Conservation (phyloP, 495 filamentous ascomycete genomes). For the Chaetomium cochliodes region DNA sequence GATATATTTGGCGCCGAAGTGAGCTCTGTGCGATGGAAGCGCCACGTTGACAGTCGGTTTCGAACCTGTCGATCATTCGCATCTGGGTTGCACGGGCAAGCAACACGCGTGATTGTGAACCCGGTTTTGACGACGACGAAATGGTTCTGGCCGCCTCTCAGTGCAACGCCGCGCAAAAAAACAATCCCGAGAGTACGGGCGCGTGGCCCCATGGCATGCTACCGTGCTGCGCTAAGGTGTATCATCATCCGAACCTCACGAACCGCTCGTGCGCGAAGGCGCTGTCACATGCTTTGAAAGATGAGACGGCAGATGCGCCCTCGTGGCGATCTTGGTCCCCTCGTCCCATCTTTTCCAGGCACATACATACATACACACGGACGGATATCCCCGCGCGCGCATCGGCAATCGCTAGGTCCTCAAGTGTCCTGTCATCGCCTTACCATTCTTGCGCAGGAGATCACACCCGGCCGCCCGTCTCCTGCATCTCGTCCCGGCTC, state of each 20-base stretch:
- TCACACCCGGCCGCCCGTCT: not conserved
- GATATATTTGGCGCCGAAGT: not conserved
- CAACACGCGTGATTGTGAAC: conserved; percentile 1
- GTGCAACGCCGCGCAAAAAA: not conserved
- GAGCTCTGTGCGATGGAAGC: not conserved
- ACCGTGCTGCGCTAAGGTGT: not conserved
- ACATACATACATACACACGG: conserved; percentile 2
- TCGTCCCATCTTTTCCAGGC: conserved; percentile 6
- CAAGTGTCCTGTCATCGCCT: not conserved
- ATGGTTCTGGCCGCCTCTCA: not conserved
- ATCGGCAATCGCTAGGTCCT: conserved; percentile 1
- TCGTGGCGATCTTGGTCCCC: conserved; percentile 1
- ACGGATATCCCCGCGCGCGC: conserved; percentile 2
- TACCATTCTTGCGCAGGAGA: conserved; percentile 1
- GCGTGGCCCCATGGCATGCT: not conserved
- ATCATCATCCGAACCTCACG: not conserved
- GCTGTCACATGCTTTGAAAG: not conserved
- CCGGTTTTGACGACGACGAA: not conserved
- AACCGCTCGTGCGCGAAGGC: not conserved
- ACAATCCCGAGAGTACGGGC: not conserved
- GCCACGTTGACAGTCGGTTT: not conserved
- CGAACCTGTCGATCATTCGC: conserved; percentile 7
- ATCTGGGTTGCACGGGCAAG: not conserved
- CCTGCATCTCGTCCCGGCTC: conserved; percentile 11
- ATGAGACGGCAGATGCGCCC: conserved; percentile 11